Evolutionary conservation across 495 filamentous ascomycete species (phyloP), one percentile per base, ranked within the genome.

Genomic region (Penicillium alfredii): DNA sequence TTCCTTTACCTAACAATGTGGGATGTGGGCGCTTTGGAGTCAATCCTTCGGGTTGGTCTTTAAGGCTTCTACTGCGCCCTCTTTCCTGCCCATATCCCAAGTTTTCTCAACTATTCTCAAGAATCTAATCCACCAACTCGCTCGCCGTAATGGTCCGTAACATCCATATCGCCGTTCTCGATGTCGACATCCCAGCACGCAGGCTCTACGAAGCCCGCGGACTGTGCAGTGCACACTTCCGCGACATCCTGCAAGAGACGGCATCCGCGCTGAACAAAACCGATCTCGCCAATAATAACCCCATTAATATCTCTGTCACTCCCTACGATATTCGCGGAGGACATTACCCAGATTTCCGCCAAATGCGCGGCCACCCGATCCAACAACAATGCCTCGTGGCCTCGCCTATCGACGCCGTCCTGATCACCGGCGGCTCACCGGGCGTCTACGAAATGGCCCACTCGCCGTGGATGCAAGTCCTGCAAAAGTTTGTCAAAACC

Each of bases 171-270:
- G 58, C 60, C 13, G 47, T 60, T 28, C 47, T 63, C 21, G 59
- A 63, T 38, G 51, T 55, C 22, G 59, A 63, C 23, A 55, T 63
- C 25, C 59, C 59, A 14, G 53, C 49, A 1, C 59, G 47, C 13
- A 14, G 35, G 4, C 43, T 60, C 6, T 63, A 63, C 37, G 51
- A 53, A 20, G 51, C 53, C 6, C 51, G 54, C 3, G 59, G 59
- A 5, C 45, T 63, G 10, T 63, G 48, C 45, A 63, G 59, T 22
- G 48, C 59, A 1, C 59, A 60, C 30, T 63, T 60, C 30, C 54
- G 56, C 33, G 40, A 44, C 5, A 47, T 63, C 16, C 54, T 63
- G 4, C 51, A 49, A 27, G 52, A 54, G 18, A 57, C 59, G 8
- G 59, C 55, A 18, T 16, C 40, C 9, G 42, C 41, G 23, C 29